phyloP scores from a whole-genome alignment of 768 basidiomycete species.

The Cyathus striatus region DNA sequence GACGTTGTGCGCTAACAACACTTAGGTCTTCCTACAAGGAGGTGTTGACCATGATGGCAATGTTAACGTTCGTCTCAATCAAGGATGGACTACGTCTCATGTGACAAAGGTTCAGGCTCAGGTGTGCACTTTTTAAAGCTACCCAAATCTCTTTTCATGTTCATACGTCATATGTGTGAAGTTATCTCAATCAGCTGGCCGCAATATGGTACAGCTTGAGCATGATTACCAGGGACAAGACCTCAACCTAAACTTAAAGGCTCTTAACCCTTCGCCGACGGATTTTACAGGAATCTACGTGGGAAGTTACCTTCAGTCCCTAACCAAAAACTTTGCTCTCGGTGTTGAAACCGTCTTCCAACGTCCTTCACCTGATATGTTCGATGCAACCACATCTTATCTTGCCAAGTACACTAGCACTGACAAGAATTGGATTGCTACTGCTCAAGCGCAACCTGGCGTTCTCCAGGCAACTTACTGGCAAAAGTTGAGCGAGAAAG shows the following conservation, averaged over 20 bases:
- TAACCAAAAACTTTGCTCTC: conserved; percentile 85
- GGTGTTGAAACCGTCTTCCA: conserved; percentile 86
- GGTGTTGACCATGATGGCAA: conserved; percentile 92
- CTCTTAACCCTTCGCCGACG: conserved; percentile 84
- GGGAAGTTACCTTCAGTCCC: conserved; percentile 86
- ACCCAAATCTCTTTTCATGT: conserved; percentile 1
- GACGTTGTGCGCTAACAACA: conserved; percentile 14
- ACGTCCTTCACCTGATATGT: conserved; percentile 63
- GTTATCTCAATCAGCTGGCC: conserved; percentile 72
- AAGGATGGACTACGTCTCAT: conserved; percentile 75
- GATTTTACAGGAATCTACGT: conserved; percentile 91
- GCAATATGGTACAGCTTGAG: conserved; percentile 91
- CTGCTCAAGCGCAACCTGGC: conserved; percentile 83
- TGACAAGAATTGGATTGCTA: conserved; percentile 87
- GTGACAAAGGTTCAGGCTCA: conserved; percentile 86
- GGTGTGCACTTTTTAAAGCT: conserved; percentile 58
- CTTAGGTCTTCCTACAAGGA: conserved; percentile 87
- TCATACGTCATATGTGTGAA: conserved; percentile 21
- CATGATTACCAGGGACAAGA: conserved; percentile 91
- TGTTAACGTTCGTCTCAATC: conserved; percentile 83
- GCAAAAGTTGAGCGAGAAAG: conserved; percentile 92
- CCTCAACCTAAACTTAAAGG: conserved; percentile 81
- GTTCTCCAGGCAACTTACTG: conserved; percentile 91
- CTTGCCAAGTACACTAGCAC: conserved; percentile 73
- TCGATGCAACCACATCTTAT: conserved; percentile 72